Base-by-base conservation (phyloP, 805 yeast species). In the Metschnikowia gelsemii region DNA sequence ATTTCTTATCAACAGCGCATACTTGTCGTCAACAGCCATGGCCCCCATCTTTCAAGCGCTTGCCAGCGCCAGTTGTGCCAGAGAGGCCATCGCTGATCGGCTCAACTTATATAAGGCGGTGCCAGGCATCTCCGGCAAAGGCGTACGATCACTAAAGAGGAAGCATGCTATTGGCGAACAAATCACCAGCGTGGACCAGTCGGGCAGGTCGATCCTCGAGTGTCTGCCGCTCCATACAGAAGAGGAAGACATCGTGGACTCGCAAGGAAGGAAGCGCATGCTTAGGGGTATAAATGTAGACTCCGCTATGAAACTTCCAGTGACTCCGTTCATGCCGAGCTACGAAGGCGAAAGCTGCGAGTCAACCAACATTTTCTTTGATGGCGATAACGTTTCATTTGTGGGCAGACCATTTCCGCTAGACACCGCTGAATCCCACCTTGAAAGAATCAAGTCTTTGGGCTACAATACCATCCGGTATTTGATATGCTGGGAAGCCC, bases 401-500 rank as follows among this genome's bases (percentile, higher is more conserved):
- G 86, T 85, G 0, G 87, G 87, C 1, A 70, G 87, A 39, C 96
- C 96, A 0, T 84, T 87, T 54, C 83, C 90, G 0, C 54, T 89
- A 9, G 79, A 72, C 2, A 90, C 87, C 18, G 90, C 93, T 0
- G 79, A 71, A 42, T 65, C 54, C 27, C 96, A 90, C 59, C 67
- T 90, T 31, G 66, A 61, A 8, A 69, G 95, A 43, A 77, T 90
- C 57, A 86, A 83, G 57, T 69, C 80, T 5, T 77, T 90, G 78
- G 97, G 97, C 1, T 87, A 76, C 62, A 90, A 89, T 58, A 74
- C 84, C 2, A 73, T 90, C 16, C 66, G 97, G 42, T 85, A 81
- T 58, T 66, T 88, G 14, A 68, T 86, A 37, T 84, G 95, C 0
- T 90, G 97, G 97, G 97, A 90, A 59, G 91, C 96, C 0, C 55